A percentile compares a stretch with the other conserved stretches of the same genome.
phyloP scores from a whole-genome alignment of 2,329 filamentous ascomycete species.

The Cladobotryum mycophilum region DNA sequence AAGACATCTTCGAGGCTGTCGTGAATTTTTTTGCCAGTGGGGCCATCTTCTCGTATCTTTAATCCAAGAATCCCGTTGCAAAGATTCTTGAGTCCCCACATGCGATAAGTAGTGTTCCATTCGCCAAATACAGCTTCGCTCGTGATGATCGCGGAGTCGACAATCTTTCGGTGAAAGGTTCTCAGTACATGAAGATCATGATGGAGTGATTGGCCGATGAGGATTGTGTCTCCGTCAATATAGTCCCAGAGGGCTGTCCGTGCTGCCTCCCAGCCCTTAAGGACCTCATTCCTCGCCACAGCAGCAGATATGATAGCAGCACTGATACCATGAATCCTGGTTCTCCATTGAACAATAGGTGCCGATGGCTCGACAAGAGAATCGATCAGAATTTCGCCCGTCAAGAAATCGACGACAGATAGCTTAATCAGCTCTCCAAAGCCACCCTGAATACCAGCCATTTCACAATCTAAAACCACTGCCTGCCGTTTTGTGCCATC shows the following conservation, averaged over 20 bases:
- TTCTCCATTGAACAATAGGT: neutral
- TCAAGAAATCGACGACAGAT: neutral
- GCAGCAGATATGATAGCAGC: neutral
- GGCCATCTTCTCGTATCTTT: no score
- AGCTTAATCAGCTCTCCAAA: neutral
- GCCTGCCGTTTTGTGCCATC: neutral
- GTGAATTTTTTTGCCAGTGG: no score
- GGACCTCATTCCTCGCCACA: neutral
- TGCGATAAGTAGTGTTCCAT: no score
- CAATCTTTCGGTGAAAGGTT: no score
- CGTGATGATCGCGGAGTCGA: no score
- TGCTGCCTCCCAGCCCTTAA: neutral
- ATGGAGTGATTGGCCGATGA: no score
- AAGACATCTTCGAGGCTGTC: no score
- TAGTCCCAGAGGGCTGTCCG: neutral
- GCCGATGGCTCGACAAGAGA: neutral
- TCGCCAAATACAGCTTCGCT: no score
- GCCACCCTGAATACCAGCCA: neutral
- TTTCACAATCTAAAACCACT: neutral
- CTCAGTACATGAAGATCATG: no score
- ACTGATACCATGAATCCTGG: neutral
- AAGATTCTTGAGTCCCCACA: no score
- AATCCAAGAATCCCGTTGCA: no score
- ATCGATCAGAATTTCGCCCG: neutral
- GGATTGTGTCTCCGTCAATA: neutral